Evolutionary conservation across 73 alveolate species (phyloP), one percentile per base, ranked within the genome.

Genomic region (Paramecium sexaurelia): DNA sequence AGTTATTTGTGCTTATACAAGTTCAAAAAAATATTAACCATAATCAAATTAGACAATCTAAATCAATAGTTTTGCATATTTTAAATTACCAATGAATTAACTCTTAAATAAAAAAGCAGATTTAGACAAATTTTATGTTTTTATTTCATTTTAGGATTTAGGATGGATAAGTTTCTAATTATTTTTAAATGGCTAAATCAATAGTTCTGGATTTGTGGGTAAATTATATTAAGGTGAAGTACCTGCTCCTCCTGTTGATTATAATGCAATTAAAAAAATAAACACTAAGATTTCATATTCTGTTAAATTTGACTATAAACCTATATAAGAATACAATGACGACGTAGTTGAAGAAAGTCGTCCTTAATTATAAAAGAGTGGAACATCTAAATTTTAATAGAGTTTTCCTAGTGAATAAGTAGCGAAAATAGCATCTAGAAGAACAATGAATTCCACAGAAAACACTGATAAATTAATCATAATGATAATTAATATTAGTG

Each of bases 121-220:
- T 10, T 78, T 78, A 78, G 90, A 78, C 2, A 39, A 78, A 7
- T 78, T 37, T 40, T 43, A 41, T 37, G 90, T 78, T 4, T 78
- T 78, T 45, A 78, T 78, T 10, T 78, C 90, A 0, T 78, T 78
- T 41, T 13, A 22, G 10, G 73, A 39, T 19, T 6, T 78, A 10
- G 90, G 90, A 41, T 78, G 90, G 90, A 45, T 78, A 78, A 78
- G 90, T 78, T 41, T 45, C 9, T 15, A 37, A 26, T 78, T 78
- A 43, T 78, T 78, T 24, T 0, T 45, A 6, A 45, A 78, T 24
- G 55, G 55, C 1, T 19, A 78, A 45, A 29, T 78, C 13, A 78
- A 78, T 78, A 19, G 39, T 37, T 37, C 43, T 19, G 90, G 41
- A 20, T 22, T 41, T 32, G 68, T 78, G 22, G 90, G 45, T 22